Conservation (phyloP, 192 early-diverging fungal species). For the Pecoramyces ruminantium region DNA sequence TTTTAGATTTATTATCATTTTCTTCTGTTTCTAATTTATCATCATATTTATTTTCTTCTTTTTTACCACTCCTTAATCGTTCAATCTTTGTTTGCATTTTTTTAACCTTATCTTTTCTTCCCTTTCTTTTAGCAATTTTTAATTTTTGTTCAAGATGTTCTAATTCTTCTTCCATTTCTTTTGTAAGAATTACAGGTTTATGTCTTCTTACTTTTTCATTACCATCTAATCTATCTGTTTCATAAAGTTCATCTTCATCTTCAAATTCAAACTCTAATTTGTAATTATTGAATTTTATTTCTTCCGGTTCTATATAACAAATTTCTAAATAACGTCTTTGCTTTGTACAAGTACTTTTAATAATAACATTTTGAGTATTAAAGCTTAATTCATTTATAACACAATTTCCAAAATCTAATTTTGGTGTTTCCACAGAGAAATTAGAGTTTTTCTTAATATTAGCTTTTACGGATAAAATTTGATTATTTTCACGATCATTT, state of each 20-base stretch:
- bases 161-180: slow-evolving; percentile 84
- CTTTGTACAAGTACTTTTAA: slow-evolving; percentile 65
- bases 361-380: slow-evolving; percentile 39
- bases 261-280: slow-evolving; percentile 43
- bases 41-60: slow-evolving; percentile 3
- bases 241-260: slow-evolving; percentile 15
- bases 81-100: slow-evolving; percentile 31
- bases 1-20: neutral
- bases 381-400: slow-evolving; percentile 27
- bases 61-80: neutral
- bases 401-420: slow-evolving; percentile 62
- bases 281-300: slow-evolving; percentile 38
- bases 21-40: neutral
- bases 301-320: slow-evolving; percentile 42
- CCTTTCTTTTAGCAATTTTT: slow-evolving; percentile 88
- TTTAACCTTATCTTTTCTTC: slow-evolving; percentile 65
- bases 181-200: slow-evolving; percentile 17
- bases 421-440: slow-evolving; percentile 58
- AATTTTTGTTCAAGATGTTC: slow-evolving; percentile 92
- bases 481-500: slow-evolving; percentile 63
- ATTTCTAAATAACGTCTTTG: slow-evolving; percentile 65
- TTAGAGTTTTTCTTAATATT: slow-evolving; percentile 71
- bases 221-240: slow-evolving; percentile 2
- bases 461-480: slow-evolving; percentile 71
- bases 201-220: slow-evolving; percentile 9